Conservation (phyloP, 371 early-diverging fungal genomes). For the Mortierella sp. region DNA sequence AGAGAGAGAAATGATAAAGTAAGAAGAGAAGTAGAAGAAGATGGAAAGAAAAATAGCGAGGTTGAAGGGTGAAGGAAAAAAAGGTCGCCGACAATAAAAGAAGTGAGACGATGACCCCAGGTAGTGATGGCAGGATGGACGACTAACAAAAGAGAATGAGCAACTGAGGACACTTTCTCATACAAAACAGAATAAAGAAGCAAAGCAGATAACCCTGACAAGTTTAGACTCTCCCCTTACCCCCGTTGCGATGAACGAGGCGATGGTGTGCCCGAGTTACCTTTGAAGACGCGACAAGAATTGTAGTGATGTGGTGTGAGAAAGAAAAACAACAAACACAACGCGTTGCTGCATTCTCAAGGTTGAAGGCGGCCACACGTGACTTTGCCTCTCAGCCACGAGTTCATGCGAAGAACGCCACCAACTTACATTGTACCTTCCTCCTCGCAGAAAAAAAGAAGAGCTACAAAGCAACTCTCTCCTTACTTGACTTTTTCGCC, state of each 20-base stretch:
- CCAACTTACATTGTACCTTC: too few species aligned
- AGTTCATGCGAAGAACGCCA: too few species aligned
- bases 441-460: too few species aligned
- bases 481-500: too few species aligned
- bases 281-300: conserved; percentile 9
- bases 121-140: too few species aligned
- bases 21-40: background rate
- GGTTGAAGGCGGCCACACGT: too few species aligned
- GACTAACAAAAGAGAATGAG: background rate
- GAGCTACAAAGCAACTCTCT: too few species aligned
- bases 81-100: background rate
- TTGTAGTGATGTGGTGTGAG: background rate
- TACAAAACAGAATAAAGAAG: background rate
- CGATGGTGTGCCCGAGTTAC: conserved; percentile 3
- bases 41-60: background rate
- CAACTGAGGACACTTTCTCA: background rate
- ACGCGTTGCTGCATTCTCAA: background rate
- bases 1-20: background rate
- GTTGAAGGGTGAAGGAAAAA: background rate
- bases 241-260: background rate
- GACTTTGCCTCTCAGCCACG: too few species aligned
- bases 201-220: background rate
- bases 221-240: background rate
- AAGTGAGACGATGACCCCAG: background rate
- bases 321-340: background rate